Percentiles rank a stretch among this genome's conserved stretches.
phyloP scores from a whole-genome alignment of 2,329 filamentous ascomycete genomes.

The Sporothrix euskadiensis region DNA sequence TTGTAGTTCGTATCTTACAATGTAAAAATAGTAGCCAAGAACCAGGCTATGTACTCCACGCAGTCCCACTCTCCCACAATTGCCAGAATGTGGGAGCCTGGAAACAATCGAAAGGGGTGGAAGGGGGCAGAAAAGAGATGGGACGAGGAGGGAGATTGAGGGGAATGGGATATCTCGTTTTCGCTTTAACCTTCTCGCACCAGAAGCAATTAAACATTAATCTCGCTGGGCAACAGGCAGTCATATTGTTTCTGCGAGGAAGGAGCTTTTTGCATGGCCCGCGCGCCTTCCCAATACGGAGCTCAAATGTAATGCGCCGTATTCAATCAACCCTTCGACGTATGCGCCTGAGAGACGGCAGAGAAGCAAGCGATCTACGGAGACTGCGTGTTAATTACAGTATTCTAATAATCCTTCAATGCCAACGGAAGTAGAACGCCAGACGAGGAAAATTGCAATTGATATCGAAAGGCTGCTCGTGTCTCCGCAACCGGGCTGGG shows the following conservation, averaged over 20 bases:
- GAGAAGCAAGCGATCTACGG: neutral
- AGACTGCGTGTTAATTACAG: neutral
- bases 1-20: neutral
- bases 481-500: constrained; percentile 20
- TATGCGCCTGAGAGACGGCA: neutral
- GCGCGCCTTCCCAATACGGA: neutral
- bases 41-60: neutral
- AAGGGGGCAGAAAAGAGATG: neutral
- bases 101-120: neutral
- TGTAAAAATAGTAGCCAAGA: constrained; percentile 15
- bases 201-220: constrained; percentile 8
- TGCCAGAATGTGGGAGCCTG: constrained; percentile 14
- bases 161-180: neutral
- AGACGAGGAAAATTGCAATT: neutral
- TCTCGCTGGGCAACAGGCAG: constrained; percentile 16
- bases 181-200: neutral
- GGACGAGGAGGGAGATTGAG: neutral
- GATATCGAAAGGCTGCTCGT: neutral
- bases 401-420: neutral
- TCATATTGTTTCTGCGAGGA: neutral
- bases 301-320: neutral
- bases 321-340: neutral
- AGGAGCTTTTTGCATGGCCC: neutral
- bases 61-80: neutral
- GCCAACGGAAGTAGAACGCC: too few species aligned